A percentile compares a stretch with the other conserved stretches of the same genome.
Conservation (phyloP, 2,329 filamentous ascomycete species). For the Aspergillus ibericus region DNA sequence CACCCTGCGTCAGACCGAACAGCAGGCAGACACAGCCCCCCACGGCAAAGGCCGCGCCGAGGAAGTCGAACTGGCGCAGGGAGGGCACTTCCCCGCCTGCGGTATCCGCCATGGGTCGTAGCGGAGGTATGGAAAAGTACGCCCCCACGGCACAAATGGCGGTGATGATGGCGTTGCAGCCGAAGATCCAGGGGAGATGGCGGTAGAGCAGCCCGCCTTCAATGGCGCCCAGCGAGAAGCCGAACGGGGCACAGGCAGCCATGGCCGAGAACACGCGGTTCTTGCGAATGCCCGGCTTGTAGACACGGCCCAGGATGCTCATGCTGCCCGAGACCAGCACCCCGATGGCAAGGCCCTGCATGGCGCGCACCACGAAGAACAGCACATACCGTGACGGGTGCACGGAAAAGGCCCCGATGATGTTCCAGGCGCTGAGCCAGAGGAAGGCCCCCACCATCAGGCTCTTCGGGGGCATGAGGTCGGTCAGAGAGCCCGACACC, state of each 20-base stretch:
- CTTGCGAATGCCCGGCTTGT: constrained; percentile 47
- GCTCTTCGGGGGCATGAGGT: constrained; percentile 42
- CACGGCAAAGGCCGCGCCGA: constrained; percentile 51
- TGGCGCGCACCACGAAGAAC: constrained; percentile 41
- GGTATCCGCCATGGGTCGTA: constrained; percentile 32
- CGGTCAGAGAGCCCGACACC: constrained; percentile 38
- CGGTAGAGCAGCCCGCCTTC: constrained; percentile 45
- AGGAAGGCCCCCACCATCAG: constrained; percentile 46
- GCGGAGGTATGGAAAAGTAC: constrained; percentile 41
- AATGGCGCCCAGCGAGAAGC: constrained; percentile 45
- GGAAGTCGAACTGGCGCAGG: constrained; percentile 36
- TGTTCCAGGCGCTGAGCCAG: constrained; percentile 46
- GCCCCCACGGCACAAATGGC: constrained; percentile 39
- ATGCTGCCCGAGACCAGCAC: constrained; percentile 52
- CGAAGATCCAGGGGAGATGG: constrained; percentile 47
- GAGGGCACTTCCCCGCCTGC: constrained; percentile 29
- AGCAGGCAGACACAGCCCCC: constrained; percentile 56
- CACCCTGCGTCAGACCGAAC: constrained; percentile 57
- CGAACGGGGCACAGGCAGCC: constrained; percentile 49
- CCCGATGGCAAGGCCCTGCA: constrained; percentile 52
- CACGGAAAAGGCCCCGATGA: constrained; percentile 38
- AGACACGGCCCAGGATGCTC: constrained; percentile 49
- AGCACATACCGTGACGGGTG: constrained; percentile 35
- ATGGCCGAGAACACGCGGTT: constrained; percentile 53
- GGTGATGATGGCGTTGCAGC: constrained; percentile 44